Evolutionary conservation across 495 filamentous ascomycete genomes (phyloP), one percentile per base, ranked within the genome.

Genomic region (Aspergillus asperescens): DNA sequence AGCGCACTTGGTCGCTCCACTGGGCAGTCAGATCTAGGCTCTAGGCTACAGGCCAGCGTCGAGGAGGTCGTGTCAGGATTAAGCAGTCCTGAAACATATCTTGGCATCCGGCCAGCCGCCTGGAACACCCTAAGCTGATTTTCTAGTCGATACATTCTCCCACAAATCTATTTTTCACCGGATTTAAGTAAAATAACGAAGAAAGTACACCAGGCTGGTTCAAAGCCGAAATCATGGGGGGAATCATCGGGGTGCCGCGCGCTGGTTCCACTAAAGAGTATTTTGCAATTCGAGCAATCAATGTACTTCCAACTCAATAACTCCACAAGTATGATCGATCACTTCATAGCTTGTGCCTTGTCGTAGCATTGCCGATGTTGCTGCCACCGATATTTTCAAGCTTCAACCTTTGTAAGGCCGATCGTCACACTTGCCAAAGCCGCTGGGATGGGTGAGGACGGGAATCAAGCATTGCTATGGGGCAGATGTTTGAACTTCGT

Each of bases 81-180:
- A 47, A 41, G 42, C 25, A 47, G 23, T 12, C 19, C 24, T 54
- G 51, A 54, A 46, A 28, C 42, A 40, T 24, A 27, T 22, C 51
- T 47, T 47, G 51, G 51, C 51, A 42, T 54, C 32, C 40, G 50
- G 35, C 50, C 32, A 54, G 35, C 32, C 41, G 43, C 43, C 34
- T 47, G 51, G 47, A 23, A 54, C 51, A 54, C 7, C 16, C 42
- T 54, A 52, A 51, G 24, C 15, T 8, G 20, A 9, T 16, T 5
- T 2, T 6, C 42, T 18, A n/a, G n/a, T n/a, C n/a, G n/a, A n/a
- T 15, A 16, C 28, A 20, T 32, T 32, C 1, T 31, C 28, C 16
- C 27, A 22, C 43, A 46, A 34, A 19, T 24, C 38, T 19, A 41
- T 23, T 41, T 15, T 24, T 9, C 18, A 41, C 23, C 23, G 19